These are phyloP conservation scores for Carnegiea gigantea DNA, from an alignment of 179 eudicot genomes.

Conservation along the genomic window DNA sequence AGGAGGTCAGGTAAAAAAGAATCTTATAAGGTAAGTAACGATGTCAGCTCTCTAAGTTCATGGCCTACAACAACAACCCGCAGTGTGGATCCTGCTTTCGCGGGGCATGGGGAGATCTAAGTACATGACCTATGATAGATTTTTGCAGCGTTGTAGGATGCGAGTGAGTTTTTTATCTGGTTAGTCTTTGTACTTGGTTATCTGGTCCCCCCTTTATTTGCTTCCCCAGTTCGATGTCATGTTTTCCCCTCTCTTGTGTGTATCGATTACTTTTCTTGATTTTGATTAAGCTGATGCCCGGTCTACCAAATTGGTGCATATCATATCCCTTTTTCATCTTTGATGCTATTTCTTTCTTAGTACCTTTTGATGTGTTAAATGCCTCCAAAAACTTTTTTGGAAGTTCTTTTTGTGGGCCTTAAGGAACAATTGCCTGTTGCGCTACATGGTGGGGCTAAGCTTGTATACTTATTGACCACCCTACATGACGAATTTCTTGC, in stretches of 20 bases:
- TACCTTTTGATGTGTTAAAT: neutral
- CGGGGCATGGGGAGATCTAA: too few species aligned
- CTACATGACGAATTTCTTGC: neutral
- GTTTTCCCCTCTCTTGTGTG: neutral
- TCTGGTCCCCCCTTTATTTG: neutral
- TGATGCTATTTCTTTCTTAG: neutral
- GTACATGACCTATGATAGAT: too few species aligned
- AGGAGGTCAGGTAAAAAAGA: neutral
- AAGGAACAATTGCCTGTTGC: neutral
- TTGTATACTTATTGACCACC: neutral
- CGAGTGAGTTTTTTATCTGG: too few species aligned
- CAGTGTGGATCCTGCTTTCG: too few species aligned
- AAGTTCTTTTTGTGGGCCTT: neutral
- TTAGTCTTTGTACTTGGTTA: too few species aligned
- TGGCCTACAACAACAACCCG: too few species aligned
- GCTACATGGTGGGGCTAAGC: neutral
- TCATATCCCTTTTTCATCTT: neutral
- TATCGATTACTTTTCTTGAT: neutral
- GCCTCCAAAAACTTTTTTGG: neutral
- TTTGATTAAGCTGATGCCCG: neutral
- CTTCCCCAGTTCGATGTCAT: neutral
- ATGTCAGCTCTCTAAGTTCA: too few species aligned
- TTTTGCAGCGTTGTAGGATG: too few species aligned
- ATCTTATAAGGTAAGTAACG: too few species aligned
- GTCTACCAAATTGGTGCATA: neutral